Conservation (phyloP, 352 stramenopile genomes). For the Thalassiosira delicatula region DNA sequence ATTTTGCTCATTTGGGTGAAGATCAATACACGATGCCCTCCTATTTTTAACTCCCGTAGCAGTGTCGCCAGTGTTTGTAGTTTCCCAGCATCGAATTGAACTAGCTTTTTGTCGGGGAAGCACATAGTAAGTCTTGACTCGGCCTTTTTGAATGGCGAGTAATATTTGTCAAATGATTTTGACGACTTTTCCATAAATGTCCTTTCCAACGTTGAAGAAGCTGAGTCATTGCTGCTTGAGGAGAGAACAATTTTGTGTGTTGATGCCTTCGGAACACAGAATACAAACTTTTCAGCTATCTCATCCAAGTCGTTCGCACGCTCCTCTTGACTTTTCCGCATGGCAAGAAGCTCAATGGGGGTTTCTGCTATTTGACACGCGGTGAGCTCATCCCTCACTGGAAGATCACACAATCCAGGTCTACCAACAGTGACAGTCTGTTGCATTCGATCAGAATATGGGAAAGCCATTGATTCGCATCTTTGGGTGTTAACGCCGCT, state of each 20-base stretch:
- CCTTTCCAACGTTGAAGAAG: constrained; percentile 36
- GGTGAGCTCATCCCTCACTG: constrained; percentile 54
- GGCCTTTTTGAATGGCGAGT: constrained; percentile 71
- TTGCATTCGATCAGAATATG: constrained; percentile 60
- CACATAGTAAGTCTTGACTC: constrained; percentile 87
- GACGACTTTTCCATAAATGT: constrained; percentile 37
- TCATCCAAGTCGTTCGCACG: constrained; percentile 67
- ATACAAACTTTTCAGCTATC: constrained; percentile 80
- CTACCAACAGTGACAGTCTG: constrained; percentile 55
- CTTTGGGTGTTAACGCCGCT: constrained; percentile 66
- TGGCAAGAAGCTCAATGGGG: constrained; percentile 71
- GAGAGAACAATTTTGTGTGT: constrained; percentile 58
- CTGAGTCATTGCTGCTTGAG: constrained; percentile 39
- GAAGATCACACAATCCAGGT: constrained; percentile 42
- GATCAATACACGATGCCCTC: constrained; percentile 84
- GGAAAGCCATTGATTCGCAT: constrained; percentile 67
- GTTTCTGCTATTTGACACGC: constrained; percentile 66
- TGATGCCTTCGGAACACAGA: constrained; percentile 79
- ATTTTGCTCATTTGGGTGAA: constrained; percentile 98
- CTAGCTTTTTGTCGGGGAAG: constrained; percentile 96
- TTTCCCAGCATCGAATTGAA: constrained; percentile 97
- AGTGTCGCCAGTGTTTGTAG: constrained; percentile 89
- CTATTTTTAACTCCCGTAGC: constrained; percentile 84
- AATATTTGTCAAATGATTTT: constrained; percentile 63
- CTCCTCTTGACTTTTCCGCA: constrained; percentile 71